Percentiles rank a stretch among this genome's conserved stretches.
Conservation (phyloP, 2,329 filamentous ascomycete genomes). For the Ophioceras dolichostomum region DNA sequence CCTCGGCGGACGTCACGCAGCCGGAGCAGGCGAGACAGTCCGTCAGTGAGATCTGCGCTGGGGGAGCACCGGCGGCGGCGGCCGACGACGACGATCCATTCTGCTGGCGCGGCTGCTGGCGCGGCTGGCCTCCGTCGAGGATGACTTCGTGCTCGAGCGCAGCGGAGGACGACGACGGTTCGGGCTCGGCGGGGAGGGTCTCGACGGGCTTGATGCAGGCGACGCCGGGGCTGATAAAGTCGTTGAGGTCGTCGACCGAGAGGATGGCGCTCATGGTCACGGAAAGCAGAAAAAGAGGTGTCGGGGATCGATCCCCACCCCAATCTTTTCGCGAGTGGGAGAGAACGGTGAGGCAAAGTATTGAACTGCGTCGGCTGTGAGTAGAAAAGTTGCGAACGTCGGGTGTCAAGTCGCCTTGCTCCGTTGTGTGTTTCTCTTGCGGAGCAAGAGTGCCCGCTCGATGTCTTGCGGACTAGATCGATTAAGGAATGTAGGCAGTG, state of each 20-base stretch:
- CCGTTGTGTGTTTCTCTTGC: too few species aligned
- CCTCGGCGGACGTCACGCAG: conserved; percentile 94
- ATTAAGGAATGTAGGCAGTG: too few species aligned
- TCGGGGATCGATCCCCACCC: too few species aligned
- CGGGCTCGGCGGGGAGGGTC: conserved; percentile 58
- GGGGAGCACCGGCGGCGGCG: conserved; percentile 26
- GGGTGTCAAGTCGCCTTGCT: too few species aligned
- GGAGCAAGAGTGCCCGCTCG: too few species aligned
- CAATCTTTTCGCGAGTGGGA: too few species aligned
- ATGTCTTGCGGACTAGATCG: too few species aligned
- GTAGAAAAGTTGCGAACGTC: too few species aligned
- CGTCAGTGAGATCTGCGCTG: conserved; percentile 88
- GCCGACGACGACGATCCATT: conserved; percentile 33
- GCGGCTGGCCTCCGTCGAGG: conserved; percentile 66
- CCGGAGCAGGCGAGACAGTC: conserved; percentile 96
- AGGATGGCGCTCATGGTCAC: conserved; percentile 99
- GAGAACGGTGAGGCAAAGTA: too few species aligned
- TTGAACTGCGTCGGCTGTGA: too few species aligned
- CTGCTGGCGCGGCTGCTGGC: conserved; percentile 28
- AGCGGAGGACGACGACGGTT: conserved; percentile 11
- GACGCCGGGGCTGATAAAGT: conserved; percentile 96
- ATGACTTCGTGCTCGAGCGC: conserved; percentile 68
- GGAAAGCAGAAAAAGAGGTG: too few species aligned
- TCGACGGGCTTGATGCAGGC: conserved; percentile 98
- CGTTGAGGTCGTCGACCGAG: conserved; percentile 91